Percentiles rank a stretch among this genome's conserved stretches.
phyloP scores from a whole-genome alignment of 2,329 filamentous ascomycete species.

The Phyllosticta citriasiana region DNA sequence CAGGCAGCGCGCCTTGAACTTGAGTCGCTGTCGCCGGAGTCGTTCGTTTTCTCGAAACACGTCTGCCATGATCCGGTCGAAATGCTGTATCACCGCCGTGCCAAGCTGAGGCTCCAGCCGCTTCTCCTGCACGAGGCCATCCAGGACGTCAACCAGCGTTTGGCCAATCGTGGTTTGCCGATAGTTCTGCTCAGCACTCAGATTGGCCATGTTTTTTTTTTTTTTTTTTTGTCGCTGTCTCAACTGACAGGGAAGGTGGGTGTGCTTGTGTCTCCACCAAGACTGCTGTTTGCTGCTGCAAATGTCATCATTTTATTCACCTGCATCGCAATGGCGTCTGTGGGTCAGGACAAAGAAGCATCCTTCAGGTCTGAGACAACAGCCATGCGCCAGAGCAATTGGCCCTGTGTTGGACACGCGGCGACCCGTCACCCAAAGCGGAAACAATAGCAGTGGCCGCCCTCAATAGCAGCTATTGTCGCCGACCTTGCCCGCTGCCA shows the following conservation, averaged over 20 bases:
- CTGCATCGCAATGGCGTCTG: neutral
- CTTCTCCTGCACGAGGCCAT: neutral
- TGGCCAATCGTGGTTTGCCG: conserved; percentile 6
- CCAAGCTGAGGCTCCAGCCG: conserved; percentile 3
- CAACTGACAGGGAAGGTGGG: neutral
- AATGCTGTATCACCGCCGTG: neutral
- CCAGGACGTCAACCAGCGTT: conserved; percentile 2
- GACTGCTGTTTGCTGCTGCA: neutral
- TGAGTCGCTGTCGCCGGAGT: neutral
- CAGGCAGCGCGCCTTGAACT: conserved; percentile 6
- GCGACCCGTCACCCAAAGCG: neutral
- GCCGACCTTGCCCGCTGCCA: neutral
- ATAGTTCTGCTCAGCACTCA: conserved; percentile 2
- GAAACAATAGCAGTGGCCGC: neutral
- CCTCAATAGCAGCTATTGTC: neutral
- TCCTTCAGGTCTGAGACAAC: neutral
- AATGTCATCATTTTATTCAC: neutral
- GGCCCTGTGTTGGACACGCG: neutral
- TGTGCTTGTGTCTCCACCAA: neutral
- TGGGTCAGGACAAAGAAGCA: neutral
- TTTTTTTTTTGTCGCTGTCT: neutral
- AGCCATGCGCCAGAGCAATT: neutral
- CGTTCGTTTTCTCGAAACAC: neutral
- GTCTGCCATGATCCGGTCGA: conserved; percentile 2
- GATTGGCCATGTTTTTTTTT: conserved; percentile 3